phyloP scores from a whole-genome alignment of 352 stramenopile genomes.

The Phytophthora europaea region DNA sequence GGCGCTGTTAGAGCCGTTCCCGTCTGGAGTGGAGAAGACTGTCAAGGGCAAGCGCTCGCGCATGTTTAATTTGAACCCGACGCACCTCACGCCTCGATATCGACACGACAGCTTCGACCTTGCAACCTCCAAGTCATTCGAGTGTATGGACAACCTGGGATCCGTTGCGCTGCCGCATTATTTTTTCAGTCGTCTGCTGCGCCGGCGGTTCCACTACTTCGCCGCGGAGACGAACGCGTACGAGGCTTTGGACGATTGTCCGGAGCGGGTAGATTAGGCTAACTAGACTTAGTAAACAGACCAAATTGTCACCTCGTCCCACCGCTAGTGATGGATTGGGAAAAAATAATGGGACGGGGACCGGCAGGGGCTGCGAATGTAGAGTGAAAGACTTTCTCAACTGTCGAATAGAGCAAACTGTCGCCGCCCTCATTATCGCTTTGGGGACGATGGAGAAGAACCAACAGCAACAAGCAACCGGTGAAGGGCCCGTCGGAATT shows the following conservation, averaged over 20 bases:
- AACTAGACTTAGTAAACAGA: slow-evolving; percentile 19
- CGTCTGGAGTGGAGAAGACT: slow-evolving; percentile 42
- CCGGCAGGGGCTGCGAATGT: slow-evolving; percentile 3
- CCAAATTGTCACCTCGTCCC: slow-evolving; percentile 18
- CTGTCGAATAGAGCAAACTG: slow-evolving; percentile 10
- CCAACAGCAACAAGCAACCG: neutral
- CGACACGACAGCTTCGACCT: slow-evolving; percentile 35
- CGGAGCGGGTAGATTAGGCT: slow-evolving; percentile 23
- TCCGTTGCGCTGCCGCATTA: slow-evolving; percentile 39
- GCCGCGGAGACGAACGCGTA: slow-evolving; percentile 54
- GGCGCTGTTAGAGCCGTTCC: slow-evolving; percentile 50
- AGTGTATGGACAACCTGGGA: slow-evolving; percentile 60
- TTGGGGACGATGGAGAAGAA: slow-evolving; percentile 6
- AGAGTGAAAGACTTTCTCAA: slow-evolving; percentile 32
- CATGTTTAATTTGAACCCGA: slow-evolving; percentile 58
- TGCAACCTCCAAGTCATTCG: slow-evolving; percentile 40
- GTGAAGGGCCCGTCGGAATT: neutral
- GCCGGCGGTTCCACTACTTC: slow-evolving; percentile 56
- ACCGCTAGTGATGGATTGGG: neutral
- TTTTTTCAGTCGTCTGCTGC: slow-evolving; percentile 54
- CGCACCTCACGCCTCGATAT: slow-evolving; percentile 46
- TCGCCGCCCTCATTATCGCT: slow-evolving; percentile 15
- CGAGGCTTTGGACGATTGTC: slow-evolving; percentile 45
- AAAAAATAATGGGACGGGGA: slow-evolving; percentile 14
- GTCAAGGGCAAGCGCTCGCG: slow-evolving; percentile 42